Conservation (phyloP, 2,329 filamentous ascomycete species). For the Penicillium digitatum region DNA sequence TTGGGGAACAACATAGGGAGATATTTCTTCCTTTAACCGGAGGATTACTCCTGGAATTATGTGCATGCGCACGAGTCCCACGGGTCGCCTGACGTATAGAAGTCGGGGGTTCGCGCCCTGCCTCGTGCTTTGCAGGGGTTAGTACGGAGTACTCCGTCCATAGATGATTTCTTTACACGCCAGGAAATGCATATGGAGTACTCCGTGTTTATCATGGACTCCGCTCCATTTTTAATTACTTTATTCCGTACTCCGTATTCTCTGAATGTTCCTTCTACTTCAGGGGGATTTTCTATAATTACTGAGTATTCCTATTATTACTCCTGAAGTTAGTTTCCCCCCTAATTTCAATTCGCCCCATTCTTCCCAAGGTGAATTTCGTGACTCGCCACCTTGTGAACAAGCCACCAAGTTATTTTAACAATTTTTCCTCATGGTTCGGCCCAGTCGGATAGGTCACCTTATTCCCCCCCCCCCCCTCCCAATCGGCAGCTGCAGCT, state of each 20-base stretch:
- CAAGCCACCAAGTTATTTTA: background rate
- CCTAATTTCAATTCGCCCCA: background rate
- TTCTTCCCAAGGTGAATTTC: background rate
- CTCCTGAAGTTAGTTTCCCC: background rate
- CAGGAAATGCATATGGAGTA: background rate
- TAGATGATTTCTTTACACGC: background rate
- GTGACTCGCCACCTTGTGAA: background rate
- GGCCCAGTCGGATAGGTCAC: slow-evolving; percentile 15
- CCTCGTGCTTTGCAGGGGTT: slow-evolving; percentile 17
- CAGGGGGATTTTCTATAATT: slow-evolving; percentile 3
- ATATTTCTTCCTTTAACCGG: background rate
- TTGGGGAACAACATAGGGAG: background rate
- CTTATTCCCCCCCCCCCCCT: background rate
- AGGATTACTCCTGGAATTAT: background rate
- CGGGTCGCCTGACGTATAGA: slow-evolving; percentile 8
- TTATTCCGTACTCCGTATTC: background rate
- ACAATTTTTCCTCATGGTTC: slow-evolving; percentile 8
- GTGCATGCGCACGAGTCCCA: slow-evolving; percentile 14
- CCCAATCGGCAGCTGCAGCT: slow-evolving; percentile 3
- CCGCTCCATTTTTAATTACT: slow-evolving; percentile 2
- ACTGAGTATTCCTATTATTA: background rate
- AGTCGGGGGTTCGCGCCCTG: slow-evolving; percentile 14
- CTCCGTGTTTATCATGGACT: background rate
- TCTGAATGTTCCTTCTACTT: background rate
- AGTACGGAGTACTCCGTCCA: too few relatives aligned